A percentile compares a stretch with the other conserved stretches of the same genome.
These are phyloP conservation scores for Gymnopus androsaceus DNA, from an alignment of 1,284 basidiomycete genomes.

Conservation along the genomic window DNA sequence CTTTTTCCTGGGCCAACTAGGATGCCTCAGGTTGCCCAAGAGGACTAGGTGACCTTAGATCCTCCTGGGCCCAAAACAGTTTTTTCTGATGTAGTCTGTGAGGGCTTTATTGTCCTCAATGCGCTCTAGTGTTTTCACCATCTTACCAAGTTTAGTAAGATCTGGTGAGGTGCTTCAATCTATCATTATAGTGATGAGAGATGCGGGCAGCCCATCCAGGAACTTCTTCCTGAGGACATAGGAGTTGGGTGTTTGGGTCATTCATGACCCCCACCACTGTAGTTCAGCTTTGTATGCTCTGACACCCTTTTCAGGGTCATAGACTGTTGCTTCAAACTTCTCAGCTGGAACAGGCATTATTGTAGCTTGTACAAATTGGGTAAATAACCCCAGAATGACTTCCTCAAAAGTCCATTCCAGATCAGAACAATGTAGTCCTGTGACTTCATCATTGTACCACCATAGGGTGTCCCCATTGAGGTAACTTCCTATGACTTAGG, in stretches of 20 bases:
- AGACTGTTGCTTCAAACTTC: conserved; percentile 14
- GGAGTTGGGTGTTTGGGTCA: conserved; percentile 14
- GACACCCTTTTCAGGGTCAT: conserved; percentile 7
- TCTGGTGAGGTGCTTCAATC: background rate
- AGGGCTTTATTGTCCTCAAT: conserved; percentile 4
- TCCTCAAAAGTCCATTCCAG: conserved; percentile 19
- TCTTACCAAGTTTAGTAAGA: background rate
- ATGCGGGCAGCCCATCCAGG: conserved; percentile 7
- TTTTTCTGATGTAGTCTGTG: too few relatives aligned
- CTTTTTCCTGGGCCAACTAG: too few relatives aligned
- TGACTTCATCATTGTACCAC: conserved; percentile 19
- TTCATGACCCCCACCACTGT: conserved; percentile 6
- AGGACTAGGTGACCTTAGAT: too few relatives aligned
- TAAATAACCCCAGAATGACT: conserved; percentile 20
- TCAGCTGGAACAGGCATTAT: conserved; percentile 19
- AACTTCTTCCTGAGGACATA: conserved; percentile 13
- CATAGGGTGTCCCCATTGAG: conserved; percentile 14
- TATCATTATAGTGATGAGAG: conserved; percentile 3
- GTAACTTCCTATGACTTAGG: conserved; percentile 1
- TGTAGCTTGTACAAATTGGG: conserved; percentile 21
- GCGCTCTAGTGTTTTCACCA: background rate
- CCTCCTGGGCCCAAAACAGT: too few relatives aligned
- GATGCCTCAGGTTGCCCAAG: too few relatives aligned
- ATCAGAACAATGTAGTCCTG: conserved; percentile 6
- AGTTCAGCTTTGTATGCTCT: conserved; percentile 18